A percentile compares a stretch with the other conserved stretches of the same genome.
These are phyloP conservation scores for Mitragyna speciosa DNA, from an alignment of 257 asterid species.

Conservation along the genomic window DNA sequence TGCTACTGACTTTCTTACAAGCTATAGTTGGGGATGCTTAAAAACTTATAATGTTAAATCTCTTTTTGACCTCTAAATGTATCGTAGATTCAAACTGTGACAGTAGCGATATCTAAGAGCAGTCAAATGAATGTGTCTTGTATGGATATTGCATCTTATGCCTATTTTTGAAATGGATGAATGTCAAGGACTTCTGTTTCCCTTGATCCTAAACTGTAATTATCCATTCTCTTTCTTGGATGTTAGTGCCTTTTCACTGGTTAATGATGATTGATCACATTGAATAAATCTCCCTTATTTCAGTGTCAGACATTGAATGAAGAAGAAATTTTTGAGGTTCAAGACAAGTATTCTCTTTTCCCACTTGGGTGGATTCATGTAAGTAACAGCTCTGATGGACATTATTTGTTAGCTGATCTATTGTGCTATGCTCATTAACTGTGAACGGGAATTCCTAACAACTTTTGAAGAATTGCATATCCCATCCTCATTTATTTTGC, in stretches of 20 bases:
- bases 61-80: not conserved
- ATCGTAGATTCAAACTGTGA: not conserved
- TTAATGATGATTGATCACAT: slow-evolving; percentile 1
- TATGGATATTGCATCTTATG: not conserved
- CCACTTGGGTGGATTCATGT: slow-evolving; percentile 99
- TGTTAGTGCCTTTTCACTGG: not conserved
- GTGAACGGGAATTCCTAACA: not conserved
- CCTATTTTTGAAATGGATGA: not conserved
- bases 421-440: slow-evolving; percentile 1
- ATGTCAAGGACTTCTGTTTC: not conserved
- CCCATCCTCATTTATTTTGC: slow-evolving; percentile 6
- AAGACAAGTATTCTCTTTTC: slow-evolving; percentile 75
- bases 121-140: not conserved
- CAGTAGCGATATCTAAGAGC: not conserved
- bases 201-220: not conserved
- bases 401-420: slow-evolving; percentile 2
- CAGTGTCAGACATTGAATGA: slow-evolving; percentile 95
- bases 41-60: not conserved
- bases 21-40: not conserved
- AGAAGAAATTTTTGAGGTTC: slow-evolving; percentile 86
- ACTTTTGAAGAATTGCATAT: not conserved
- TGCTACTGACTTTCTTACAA: not conserved
- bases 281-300: slow-evolving; percentile 27
- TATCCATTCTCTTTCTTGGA: not conserved
- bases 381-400: slow-evolving; percentile 41